Evolutionary conservation across 176 grass and related monocot species (phyloP).

Genomic region (Carex littledalei): DNA sequence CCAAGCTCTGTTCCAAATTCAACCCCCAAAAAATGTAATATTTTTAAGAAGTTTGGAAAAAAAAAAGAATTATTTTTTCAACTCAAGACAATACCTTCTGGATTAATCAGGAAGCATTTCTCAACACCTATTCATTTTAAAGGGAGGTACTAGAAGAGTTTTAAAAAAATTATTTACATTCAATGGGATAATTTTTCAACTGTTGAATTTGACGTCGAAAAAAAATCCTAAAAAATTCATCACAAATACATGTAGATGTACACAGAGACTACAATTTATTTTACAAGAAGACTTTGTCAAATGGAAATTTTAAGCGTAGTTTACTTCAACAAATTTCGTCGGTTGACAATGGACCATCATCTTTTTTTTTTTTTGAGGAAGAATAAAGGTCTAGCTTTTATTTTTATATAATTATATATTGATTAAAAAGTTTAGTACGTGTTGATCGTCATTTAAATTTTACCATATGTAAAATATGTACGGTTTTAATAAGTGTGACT

Average conservation of each 20-base stretch:
- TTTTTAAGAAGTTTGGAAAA: neutral
- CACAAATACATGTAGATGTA: neutral
- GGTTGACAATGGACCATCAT: too few relatives aligned
- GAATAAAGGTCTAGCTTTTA: too few relatives aligned
- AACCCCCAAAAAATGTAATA: neutral
- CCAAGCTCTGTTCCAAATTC: neutral
- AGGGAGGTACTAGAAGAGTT: neutral
- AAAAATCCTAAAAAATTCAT: neutral
- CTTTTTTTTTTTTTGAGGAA: too few relatives aligned
- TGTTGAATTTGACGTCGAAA: neutral
- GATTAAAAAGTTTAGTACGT: too few relatives aligned
- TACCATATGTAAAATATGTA: neutral
- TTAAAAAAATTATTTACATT: neutral
- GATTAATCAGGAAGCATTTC: neutral
- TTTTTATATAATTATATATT: too few relatives aligned
- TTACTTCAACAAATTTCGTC: neutral
- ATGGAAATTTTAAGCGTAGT: neutral
- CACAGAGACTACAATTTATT: neutral
- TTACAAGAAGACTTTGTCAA: neutral
- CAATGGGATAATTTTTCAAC: neutral
- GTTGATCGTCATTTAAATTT: too few relatives aligned
- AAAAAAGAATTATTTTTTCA: neutral
- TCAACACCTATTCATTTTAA: neutral
- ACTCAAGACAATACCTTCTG: conserved; percentile 4
- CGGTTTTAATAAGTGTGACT: neutral